Evolutionary conservation across 2,329 filamentous ascomycete genomes (phyloP).

Genomic region (Clonostachys sp.): DNA sequence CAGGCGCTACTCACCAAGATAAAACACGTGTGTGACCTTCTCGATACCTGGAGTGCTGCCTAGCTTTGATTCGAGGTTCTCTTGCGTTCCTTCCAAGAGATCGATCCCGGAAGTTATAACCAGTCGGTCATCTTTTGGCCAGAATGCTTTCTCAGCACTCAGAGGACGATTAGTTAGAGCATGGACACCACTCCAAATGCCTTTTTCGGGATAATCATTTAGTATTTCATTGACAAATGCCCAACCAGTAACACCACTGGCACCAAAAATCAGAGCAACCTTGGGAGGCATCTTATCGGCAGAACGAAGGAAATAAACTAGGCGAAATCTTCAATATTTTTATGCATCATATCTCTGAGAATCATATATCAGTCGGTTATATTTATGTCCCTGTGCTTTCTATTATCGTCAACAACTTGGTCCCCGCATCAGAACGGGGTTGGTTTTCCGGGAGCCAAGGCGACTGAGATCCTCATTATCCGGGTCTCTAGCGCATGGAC

Average conservation of each 20-base stretch:
- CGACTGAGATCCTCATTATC: no score
- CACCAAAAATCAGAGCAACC: constrained; percentile 8
- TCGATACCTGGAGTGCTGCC: constrained; percentile 22
- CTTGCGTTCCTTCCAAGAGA: constrained; percentile 27
- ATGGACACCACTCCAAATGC: constrained; percentile 10
- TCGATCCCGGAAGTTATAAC: constrained; percentile 35
- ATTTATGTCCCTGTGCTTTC: no score
- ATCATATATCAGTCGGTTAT: no score
- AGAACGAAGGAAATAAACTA: no score
- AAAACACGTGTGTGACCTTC: constrained; percentile 36
- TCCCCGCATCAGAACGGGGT: no score
- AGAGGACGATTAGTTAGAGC: constrained; percentile 15
- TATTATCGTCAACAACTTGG: no score
- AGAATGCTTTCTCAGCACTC: constrained; percentile 20
- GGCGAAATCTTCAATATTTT: no score
- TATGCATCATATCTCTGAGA: no score
- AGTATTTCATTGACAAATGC: constrained; percentile 11
- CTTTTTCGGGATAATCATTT: constrained; percentile 11
- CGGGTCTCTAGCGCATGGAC: no score
- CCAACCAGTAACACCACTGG: constrained; percentile 11
- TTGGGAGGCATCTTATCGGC: background rate
- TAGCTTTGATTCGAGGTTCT: constrained; percentile 26
- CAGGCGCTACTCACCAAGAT: constrained; percentile 17
- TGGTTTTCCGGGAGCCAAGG: no score
- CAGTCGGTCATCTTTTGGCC: constrained; percentile 29